phyloP scores from a whole-genome alignment of 2,329 filamentous ascomycete genomes.

The Gyromitra esculenta region DNA sequence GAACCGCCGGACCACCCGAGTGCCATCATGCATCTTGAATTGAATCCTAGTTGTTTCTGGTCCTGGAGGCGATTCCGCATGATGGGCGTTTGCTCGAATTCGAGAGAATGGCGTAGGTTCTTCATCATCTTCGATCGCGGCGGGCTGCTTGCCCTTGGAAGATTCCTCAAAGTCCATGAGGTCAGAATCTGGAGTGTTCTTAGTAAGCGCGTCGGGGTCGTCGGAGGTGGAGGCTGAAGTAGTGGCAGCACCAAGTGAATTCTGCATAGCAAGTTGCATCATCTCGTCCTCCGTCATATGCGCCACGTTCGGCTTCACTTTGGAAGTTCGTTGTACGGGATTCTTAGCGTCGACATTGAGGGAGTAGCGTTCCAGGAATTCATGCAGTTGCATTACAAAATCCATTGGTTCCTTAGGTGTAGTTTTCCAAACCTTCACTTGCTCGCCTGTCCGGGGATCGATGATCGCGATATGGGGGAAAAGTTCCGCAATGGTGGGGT shows the following conservation, averaged over 20 bases:
- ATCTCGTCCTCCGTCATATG: conserved; percentile 97
- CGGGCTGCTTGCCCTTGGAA: conserved; percentile 52
- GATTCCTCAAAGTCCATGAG: conserved; percentile 61
- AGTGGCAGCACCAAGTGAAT: conserved; percentile 68
- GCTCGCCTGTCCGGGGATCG: conserved; percentile 93
- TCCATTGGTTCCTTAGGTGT: conserved; percentile 78
- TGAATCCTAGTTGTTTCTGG: conserved; percentile 86
- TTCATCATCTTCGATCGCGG: conserved; percentile 59
- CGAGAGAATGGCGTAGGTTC: conserved; percentile 67
- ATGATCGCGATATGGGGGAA: conserved; percentile 97
- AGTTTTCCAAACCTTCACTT: conserved; percentile 95
- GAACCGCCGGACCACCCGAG: conserved; percentile 86
- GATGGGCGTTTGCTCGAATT: conserved; percentile 77
- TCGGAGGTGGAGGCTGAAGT: conserved; percentile 61
- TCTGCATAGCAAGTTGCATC: conserved; percentile 90
- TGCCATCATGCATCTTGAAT: conserved; percentile 82
- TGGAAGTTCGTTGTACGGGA: conserved; percentile 73
- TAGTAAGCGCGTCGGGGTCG: conserved; percentile 87
- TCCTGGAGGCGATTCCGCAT: conserved; percentile 78
- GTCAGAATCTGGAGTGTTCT: conserved; percentile 58
- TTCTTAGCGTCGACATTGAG: conserved; percentile 89
- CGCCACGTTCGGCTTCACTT: conserved; percentile 79
- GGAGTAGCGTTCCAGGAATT: conserved; percentile 97
- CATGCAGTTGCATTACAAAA: conserved; percentile 89
- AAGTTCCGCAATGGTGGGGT: conserved; percentile 67